A percentile compares a stretch with the other conserved stretches of the same genome.
Conservation (phyloP, 306 rosid genomes). For the Mucuna pruriens region DNA sequence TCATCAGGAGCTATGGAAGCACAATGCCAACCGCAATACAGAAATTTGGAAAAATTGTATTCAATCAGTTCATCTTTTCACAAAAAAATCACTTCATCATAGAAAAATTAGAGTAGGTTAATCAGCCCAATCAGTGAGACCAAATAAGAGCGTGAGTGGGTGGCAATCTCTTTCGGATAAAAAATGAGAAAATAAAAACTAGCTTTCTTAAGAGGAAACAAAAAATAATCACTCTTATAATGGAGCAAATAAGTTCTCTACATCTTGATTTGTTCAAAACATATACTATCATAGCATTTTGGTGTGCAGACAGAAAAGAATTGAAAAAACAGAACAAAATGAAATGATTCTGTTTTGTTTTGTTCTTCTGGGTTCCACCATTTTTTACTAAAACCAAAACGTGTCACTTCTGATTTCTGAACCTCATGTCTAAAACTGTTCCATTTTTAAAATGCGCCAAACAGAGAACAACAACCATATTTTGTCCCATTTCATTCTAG, state of each 20-base stretch:
- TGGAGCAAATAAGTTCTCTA: constrained; percentile 15
- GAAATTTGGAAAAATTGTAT: not conserved
- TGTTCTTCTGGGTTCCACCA: not conserved
- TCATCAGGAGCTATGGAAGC: constrained; percentile 15
- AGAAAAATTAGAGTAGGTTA: not conserved
- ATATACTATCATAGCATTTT: not conserved
- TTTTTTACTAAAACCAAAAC: not conserved
- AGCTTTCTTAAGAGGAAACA: not conserved
- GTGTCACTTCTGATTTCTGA: not conserved
- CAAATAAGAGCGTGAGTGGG: not conserved
- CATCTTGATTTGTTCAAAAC: not conserved
- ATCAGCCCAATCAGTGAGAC: not conserved
- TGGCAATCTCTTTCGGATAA: not conserved
- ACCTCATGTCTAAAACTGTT: not conserved
- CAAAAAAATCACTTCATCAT: not conserved
- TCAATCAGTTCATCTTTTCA: not conserved
- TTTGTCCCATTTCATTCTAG: not conserved
- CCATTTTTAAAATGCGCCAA: not conserved
- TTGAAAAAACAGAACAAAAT: not conserved
- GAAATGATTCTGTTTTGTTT: not conserved
- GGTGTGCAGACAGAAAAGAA: not conserved
- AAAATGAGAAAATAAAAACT: not conserved
- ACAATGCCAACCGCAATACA: not conserved
- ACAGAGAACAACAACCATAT: not conserved
- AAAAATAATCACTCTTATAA: constrained; percentile 20